Base-by-base conservation (phyloP, 441 rosid genomes). In the Metrosideros polymorpha region DNA sequence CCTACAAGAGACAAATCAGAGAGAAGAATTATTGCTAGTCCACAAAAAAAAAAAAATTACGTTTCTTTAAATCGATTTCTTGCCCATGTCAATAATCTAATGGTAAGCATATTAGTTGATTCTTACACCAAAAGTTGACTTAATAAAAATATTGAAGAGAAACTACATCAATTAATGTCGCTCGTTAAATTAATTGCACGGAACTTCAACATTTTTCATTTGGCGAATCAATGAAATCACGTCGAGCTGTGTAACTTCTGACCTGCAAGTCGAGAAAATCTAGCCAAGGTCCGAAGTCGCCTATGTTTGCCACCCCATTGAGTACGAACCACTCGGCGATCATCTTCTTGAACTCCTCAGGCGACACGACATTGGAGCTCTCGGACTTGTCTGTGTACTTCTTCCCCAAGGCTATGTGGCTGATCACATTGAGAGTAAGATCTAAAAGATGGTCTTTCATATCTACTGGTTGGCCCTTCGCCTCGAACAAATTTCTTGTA, bases 371-470 rank as follows among this genome's bases (percentile, higher is more conserved):
- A 12, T 56, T 17, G 19, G 71, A 87, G 83, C 89, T 89, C 89
- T 87, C 87, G 35, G 47, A 32, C 7, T 42, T 13, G 47, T 43
- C 22, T 9, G 7, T 53, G 76, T 55, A 84, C 32, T 66, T 55
- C 12, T 50, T 50, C 43, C 56, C 57, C 9, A 32, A 14, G 42
- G 89, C 91, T 6, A 89, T 87, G 59, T 90, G 83, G 79, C 91
- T 91, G 3, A 90, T 88, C 50, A 89, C 57, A 25, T 85, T 90
- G 2, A 91, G 89, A 22, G 82, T 86, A 47, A 85, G 12, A 6
- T 59, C 63, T 0, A 89, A 83, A 7, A 92, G 89, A 57, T 90
- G 90, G 17, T 88, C 89, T 82, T 87, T 91, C 17, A 91, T 85
- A 35, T 53, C 25, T 9, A 92, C 7, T 2, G 88, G 79, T 61